Conservation (phyloP, 805 yeast species). For the Kluyveromyces aestuarii region DNA sequence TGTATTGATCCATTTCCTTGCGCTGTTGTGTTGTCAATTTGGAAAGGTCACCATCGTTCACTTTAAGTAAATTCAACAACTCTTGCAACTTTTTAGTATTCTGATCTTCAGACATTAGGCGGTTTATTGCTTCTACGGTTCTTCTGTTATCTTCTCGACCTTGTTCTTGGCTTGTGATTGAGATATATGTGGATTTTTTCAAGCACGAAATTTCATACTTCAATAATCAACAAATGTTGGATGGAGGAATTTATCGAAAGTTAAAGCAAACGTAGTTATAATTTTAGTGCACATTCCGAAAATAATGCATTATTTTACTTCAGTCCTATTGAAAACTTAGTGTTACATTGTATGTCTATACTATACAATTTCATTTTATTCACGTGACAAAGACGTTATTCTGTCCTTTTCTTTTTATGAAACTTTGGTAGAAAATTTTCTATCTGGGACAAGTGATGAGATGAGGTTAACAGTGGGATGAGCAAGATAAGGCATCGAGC, state of each 20-base stretch:
- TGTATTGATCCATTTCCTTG: slow-evolving; percentile 78
- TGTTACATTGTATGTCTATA: no score
- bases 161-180: no score
- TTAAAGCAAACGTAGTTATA: no score
- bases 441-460: slow-evolving; percentile 14
- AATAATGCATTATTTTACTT: no score
- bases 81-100: slow-evolving; percentile 35
- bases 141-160: no score
- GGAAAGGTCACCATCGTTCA: slow-evolving; percentile 32
- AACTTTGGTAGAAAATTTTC: slow-evolving; percentile 1
- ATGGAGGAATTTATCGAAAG: no score
- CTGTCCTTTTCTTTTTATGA: neutral
- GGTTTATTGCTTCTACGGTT: neutral
- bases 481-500: neutral
- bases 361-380: neutral
- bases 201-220: no score
- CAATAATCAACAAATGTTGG: no score
- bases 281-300: no score
- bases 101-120: slow-evolving; percentile 12
- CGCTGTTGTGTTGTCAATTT: slow-evolving; percentile 48
- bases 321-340: no score
- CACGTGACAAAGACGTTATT: neutral
- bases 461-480: neutral
- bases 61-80: slow-evolving; percentile 35
- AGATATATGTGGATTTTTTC: no score